phyloP scores from a whole-genome alignment of 2,329 filamentous ascomycete genomes.

The Mycosphaerella sp. region DNA sequence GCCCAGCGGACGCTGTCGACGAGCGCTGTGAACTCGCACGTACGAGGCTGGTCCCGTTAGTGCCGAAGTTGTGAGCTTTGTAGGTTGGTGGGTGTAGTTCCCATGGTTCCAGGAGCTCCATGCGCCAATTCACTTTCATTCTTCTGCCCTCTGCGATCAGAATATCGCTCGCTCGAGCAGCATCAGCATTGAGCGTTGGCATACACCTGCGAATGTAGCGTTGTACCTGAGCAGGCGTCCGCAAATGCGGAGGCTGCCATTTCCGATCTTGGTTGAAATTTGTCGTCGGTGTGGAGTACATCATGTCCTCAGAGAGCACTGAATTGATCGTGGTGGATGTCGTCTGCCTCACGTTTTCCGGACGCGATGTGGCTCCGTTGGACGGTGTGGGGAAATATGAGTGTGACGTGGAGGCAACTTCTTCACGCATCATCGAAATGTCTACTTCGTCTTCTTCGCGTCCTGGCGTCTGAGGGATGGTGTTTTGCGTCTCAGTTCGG shows the following conservation, averaged over 20 bases:
- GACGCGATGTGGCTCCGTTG: conserved; percentile 14
- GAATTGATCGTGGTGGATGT: conserved; percentile 27
- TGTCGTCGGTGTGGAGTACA: conserved; percentile 28
- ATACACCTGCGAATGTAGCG: conserved; percentile 46
- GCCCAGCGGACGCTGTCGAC: conserved; percentile 11
- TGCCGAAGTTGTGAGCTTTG: conserved; percentile 28
- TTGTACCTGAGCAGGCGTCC: conserved; percentile 35
- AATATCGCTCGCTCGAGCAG: conserved; percentile 43
- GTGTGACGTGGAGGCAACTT: conserved; percentile 17
- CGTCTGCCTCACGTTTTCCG: conserved; percentile 22
- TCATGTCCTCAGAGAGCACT: conserved; percentile 29
- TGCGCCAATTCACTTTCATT: conserved; percentile 41
- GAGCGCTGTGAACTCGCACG: conserved; percentile 21
- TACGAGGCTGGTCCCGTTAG: conserved; percentile 4
- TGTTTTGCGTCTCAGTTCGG: conserved; percentile 10
- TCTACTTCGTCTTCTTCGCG: conserved; percentile 36
- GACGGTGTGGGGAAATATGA: conserved; percentile 4
- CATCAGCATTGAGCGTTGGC: conserved; percentile 41
- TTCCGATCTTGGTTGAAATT: conserved; percentile 33
- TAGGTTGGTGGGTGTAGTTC: conserved; percentile 42
- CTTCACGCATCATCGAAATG: conserved; percentile 32
- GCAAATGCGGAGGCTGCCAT: conserved; percentile 33
- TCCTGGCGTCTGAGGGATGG: conserved; percentile 16
- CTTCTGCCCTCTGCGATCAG: conserved; percentile 40
- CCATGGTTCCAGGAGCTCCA: conserved; percentile 40